Evolutionary conservation across 805 yeast species (phyloP).

Genomic region (Teunomyces atbi): DNA sequence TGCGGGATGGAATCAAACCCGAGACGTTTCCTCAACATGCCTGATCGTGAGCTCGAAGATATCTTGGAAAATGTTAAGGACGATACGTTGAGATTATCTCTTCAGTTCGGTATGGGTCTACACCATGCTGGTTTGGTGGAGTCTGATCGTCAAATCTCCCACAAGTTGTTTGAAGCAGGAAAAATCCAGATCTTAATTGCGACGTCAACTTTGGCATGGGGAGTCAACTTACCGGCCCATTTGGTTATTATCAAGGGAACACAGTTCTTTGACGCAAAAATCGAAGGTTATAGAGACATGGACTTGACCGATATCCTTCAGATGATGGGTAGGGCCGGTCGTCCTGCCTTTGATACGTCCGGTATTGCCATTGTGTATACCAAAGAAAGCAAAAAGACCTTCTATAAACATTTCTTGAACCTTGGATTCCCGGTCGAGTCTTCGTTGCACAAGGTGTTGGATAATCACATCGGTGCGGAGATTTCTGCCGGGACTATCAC

Average conservation of each 20-base stretch:
- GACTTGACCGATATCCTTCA: constrained; percentile 78
- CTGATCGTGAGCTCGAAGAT: constrained; percentile 57
- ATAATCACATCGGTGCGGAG: constrained; percentile 79
- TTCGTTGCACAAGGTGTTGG: constrained; percentile 72
- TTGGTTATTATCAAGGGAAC: constrained; percentile 78
- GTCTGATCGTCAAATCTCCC: constrained; percentile 67
- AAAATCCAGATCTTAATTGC: constrained; percentile 74
- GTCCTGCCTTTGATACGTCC: constrained; percentile 76
- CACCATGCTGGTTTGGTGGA: constrained; percentile 84
- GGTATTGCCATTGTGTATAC: constrained; percentile 78
- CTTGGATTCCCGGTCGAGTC: constrained; percentile 84
- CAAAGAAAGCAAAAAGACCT: constrained; percentile 69
- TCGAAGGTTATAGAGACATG: constrained; percentile 75
- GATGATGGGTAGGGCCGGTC: constrained; percentile 78
- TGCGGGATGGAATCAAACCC: constrained; percentile 81
- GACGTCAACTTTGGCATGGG: constrained; percentile 86
- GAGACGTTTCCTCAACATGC: constrained; percentile 63
- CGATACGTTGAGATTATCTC: constrained; percentile 70
- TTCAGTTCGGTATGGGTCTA: constrained; percentile 77
- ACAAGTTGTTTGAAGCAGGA: constrained; percentile 65
- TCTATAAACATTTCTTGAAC: constrained; percentile 74
- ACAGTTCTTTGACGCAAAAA: constrained; percentile 58
- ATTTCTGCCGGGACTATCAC: constrained; percentile 67
- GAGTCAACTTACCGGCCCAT: constrained; percentile 80
- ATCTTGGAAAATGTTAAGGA: constrained; percentile 63